These are phyloP conservation scores for Trichophyton rubrum DNA, from an alignment of 2,329 filamentous ascomycete genomes.

Conservation along the genomic window DNA sequence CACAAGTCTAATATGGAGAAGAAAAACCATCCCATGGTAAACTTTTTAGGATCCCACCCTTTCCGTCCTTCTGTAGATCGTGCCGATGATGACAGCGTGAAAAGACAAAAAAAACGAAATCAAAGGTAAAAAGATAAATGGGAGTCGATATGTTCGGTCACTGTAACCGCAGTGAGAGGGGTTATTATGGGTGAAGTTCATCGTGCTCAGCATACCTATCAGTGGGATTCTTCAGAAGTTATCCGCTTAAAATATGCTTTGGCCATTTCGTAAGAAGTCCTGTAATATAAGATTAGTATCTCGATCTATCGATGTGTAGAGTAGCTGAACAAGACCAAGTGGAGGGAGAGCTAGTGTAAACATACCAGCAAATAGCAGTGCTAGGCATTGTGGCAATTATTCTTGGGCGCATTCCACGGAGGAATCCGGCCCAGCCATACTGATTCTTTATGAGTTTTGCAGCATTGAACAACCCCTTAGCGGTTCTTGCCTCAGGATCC, in stretches of 20 bases:
- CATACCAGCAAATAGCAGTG: conserved; percentile 96
- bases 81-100: not conserved
- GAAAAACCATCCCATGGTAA: conserved; percentile 2
- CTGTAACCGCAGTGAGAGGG: not conserved
- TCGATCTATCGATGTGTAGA: not conserved
- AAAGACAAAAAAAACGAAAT: not conserved
- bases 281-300: conserved; percentile 17
- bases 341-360: conserved; percentile 7
- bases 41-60: conserved; percentile 1
- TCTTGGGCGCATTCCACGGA: conserved; percentile 80
- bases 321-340: not conserved
- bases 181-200: not conserved
- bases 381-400: conserved; percentile 96
- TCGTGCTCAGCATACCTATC: not conserved
- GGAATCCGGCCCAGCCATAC: conserved; percentile 77
- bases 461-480: conserved; percentile 68
- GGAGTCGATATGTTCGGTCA: not conserved
- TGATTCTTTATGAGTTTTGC: conserved; percentile 69
- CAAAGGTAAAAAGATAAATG: not conserved
- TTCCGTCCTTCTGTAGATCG: conserved; percentile 3
- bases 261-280: conserved; percentile 55
- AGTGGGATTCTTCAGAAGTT: not conserved
- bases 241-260: conserved; percentile 49
- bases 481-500: conserved; percentile 70
- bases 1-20: conserved; percentile 1